Percentiles rank a stretch among this genome's conserved stretches.
These are phyloP conservation scores for Thermothielavioides terrestris DNA, from an alignment of 495 filamentous ascomycete genomes.

Conservation along the genomic window DNA sequence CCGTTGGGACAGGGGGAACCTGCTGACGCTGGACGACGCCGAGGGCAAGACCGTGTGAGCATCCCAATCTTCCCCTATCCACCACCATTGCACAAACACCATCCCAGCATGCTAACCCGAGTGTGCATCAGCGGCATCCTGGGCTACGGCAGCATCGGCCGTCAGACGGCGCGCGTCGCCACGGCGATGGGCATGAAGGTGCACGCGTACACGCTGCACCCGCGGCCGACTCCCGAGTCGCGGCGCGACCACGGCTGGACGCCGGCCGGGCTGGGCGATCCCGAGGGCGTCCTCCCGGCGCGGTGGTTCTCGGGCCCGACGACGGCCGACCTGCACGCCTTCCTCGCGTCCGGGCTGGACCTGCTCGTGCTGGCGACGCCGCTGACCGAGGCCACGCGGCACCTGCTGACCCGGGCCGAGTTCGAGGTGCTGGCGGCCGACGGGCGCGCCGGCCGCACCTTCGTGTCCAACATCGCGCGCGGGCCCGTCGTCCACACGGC, in stretches of 20 bases:
- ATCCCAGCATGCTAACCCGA: not conserved
- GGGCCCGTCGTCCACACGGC: constrained; percentile 64
- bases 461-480: constrained; percentile 65
- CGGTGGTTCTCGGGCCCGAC: constrained; percentile 68
- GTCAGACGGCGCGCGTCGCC: constrained; percentile 64
- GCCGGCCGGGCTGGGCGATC: constrained; percentile 68
- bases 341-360: constrained; percentile 63
- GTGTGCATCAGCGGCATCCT: constrained; percentile 54
- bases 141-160: constrained; percentile 78
- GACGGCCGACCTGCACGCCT: constrained; percentile 52
- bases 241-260: constrained; percentile 58
- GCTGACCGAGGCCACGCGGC: constrained; percentile 58
- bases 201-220: constrained; percentile 70
- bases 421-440: constrained; percentile 48
- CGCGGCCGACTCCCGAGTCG: constrained; percentile 48
- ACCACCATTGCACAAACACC: not conserved
- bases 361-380: constrained; percentile 67
- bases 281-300: constrained; percentile 58
- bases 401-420: constrained; percentile 55
- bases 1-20: constrained; percentile 37
- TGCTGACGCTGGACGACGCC: constrained; percentile 32
- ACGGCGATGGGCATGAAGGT: constrained; percentile 71
- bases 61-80: not conserved
- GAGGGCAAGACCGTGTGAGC: constrained; percentile 41
- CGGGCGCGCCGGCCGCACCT: constrained; percentile 32